Evolutionary conservation across 2,329 filamentous ascomycete genomes (phyloP), one percentile per base, ranked within the genome.

Genomic region (Metarhizium rileyi): DNA sequence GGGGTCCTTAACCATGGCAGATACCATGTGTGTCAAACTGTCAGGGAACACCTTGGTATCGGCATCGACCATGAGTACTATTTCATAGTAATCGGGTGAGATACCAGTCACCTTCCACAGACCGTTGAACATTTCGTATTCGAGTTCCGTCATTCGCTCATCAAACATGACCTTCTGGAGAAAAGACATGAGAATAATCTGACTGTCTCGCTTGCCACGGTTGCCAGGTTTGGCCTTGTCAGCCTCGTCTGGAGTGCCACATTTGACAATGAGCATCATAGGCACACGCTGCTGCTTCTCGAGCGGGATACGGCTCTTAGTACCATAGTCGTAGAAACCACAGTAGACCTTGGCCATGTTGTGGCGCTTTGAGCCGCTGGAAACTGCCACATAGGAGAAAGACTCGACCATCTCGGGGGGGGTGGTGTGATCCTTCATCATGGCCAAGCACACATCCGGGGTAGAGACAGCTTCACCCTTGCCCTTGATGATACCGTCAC

Each of bases 101-200:
- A 98, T 97, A 58, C 94, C 94, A 18, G 93, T 98, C 42, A 98
- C 88, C 68, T 95, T 95, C 90, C 91, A 98, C 55, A 98, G 77
- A 48, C 93, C 93, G 65, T 97, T 98, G 75, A 98, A 98, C 87
- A 98, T 97, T 65, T 98, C 93, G 63, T 90, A 98, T 67, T 98
- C 93, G 47, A 98, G 84, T 68, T 98, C 91, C 18, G 94, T 98
- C 93, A 98, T 98, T 54, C 93, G 87, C 71, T 98, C 94, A 66
- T 98, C 93, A 61, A 98, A 98, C 93, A 98, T 98, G 63, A 98
- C 93, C 73, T 98, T 98, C 66, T 98, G 93, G 58, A 98, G 73
- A 77, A 98, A 98, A 5, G 90, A 96, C 93, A 98, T 98, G 57
- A 98, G 78, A 59, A 98, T 93, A 63, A 98, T 96, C 68, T 98